Percentiles rank a stretch among this genome's conserved stretches.
Conservation (phyloP, 495 filamentous ascomycete species). For the Lasiosphaeria miniovina region DNA sequence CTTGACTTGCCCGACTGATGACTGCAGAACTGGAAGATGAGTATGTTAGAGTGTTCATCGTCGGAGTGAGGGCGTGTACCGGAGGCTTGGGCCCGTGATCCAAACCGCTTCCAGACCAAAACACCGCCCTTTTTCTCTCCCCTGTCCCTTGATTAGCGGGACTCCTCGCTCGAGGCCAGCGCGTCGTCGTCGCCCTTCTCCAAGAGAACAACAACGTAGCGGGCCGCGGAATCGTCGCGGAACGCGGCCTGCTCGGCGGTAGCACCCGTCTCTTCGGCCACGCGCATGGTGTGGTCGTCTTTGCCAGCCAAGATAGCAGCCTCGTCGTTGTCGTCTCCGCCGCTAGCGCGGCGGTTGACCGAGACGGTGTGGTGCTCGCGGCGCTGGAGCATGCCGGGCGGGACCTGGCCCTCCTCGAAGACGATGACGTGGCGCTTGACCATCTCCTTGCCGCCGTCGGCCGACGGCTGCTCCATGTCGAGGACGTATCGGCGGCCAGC, state of each 20-base stretch:
- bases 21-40: too few species aligned
- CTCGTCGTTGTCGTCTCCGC: constrained; percentile 18
- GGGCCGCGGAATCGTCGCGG: constrained; percentile 14
- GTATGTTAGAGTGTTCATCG: too few species aligned
- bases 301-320: constrained; percentile 19
- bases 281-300: constrained; percentile 23
- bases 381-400: constrained; percentile 23
- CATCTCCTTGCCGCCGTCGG: constrained; percentile 2
- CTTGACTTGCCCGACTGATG: too few species aligned
- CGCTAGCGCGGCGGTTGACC: constrained; percentile 19
- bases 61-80: too few species aligned
- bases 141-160: background rate
- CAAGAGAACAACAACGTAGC: constrained; percentile 32
- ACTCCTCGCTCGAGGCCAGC: constrained; percentile 4
- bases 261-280: constrained; percentile 21
- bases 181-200: constrained; percentile 18
- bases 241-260: constrained; percentile 14
- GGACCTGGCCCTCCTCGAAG: constrained; percentile 27
- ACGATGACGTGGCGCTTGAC: constrained; percentile 29
- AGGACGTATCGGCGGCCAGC: constrained; percentile 29
- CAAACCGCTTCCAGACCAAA: too few species aligned
- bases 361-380: constrained; percentile 28
- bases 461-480: constrained; percentile 19
- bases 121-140: background rate
- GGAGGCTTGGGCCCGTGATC: too few species aligned